Base-by-base conservation (phyloP, 2,329 filamentous ascomycete species). In the Sclerotinia subarctica region DNA sequence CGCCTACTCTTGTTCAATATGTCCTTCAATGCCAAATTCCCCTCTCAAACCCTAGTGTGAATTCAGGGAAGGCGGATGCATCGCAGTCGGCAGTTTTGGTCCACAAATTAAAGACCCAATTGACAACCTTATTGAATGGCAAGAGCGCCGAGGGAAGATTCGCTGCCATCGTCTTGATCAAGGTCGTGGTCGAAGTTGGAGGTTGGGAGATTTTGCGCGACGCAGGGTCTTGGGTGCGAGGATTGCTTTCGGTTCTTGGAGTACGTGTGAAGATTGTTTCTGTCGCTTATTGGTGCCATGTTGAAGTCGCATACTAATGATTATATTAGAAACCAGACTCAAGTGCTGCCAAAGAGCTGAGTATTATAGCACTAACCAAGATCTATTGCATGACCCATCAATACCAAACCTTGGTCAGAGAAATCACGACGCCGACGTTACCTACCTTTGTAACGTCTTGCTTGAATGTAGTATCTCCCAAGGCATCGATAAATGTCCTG, bases 381-480 rank as follows among this genome's bases (percentile, higher is more conserved):
- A 93, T 97, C 73, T 97, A 95, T 80, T 85, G 88, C 73, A 85
- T 95, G 47, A 90, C 94, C 52, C 91, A 93, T 76, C 87, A 90
- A 49, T 93, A 93, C 76, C 92, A 90, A 69, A 95, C 92, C 11
- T 82, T 97, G 65, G 84, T 94, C 56, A 86, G 94, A 73, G 94
- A 97, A 77, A 92, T 97, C 32, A 76, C 66, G 10, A 70, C 68
- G 32, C 74, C 73, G 2, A 75, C 72, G 32, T 68, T 72, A 3
- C 71, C 71, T 29, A 72, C 68, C 7, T 69, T 69, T 59, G 57
- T 67, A 32, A 72, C 67, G 19, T 68, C 66, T 3, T 93, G 90
- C 73, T 79, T 97, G 56, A 88, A 90, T 74, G 82, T 94, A 56
- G 80, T 76, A 81, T 94, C 68, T 79, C 63, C 73, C 13, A 75